Conservation (phyloP, 2,329 filamentous ascomycete species). For the Arthrinium puccinioides region DNA sequence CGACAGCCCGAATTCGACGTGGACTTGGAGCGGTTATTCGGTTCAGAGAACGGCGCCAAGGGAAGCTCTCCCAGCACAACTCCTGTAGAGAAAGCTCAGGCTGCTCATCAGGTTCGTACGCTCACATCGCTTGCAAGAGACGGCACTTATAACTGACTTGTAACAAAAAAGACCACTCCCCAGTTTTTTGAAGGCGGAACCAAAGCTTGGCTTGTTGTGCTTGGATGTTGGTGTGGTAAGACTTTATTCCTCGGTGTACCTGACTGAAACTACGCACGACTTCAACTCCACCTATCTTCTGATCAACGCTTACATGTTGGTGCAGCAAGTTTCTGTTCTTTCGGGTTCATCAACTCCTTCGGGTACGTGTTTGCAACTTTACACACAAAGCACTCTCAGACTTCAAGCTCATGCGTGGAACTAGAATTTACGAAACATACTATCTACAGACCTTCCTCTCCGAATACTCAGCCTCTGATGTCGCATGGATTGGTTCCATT, state of each 20-base stretch:
- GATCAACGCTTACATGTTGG: neutral
- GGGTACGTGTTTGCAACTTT: neutral
- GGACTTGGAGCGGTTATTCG: neutral
- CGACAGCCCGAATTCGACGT: too few relatives aligned
- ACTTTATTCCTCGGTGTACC: too few relatives aligned
- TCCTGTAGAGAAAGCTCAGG: too few relatives aligned
- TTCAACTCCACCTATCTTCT: neutral
- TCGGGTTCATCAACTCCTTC: conserved; percentile 1
- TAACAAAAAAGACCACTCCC: neutral
- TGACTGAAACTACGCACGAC: too few relatives aligned
- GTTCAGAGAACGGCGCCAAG: neutral
- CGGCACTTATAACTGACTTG: neutral
- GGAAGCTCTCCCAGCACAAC: neutral
- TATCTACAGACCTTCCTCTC: conserved; percentile 27
- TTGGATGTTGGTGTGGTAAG: conserved; percentile 2
- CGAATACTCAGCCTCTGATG: conserved; percentile 28
- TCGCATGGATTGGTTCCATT: conserved; percentile 36
- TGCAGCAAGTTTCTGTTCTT: neutral
- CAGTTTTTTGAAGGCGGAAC: neutral
- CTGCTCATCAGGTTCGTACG: neutral
- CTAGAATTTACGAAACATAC: conserved; percentile 31
- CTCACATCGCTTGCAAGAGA: neutral
- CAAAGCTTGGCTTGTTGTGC: neutral
- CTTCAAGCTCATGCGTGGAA: too few relatives aligned
- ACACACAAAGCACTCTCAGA: too few relatives aligned